A percentile compares a stretch with the other conserved stretches of the same genome.
Conservation (phyloP, 176 grass and related monocot genomes). For the Oryza australiensis region DNA sequence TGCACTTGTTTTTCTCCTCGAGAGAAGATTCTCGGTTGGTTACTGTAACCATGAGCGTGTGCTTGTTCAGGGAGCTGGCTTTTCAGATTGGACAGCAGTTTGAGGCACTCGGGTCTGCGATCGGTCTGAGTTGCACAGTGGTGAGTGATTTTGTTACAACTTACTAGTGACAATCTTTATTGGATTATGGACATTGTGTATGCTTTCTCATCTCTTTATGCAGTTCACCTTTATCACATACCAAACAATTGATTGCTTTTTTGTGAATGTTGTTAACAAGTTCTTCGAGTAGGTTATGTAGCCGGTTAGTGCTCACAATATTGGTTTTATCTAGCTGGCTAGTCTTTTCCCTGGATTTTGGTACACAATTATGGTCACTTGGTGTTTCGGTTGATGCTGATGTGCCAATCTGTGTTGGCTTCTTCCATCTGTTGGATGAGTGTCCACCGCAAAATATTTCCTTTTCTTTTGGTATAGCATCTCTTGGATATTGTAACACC, state of each 20-base stretch:
- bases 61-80: conserved; percentile 71
- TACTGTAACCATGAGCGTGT: background rate
- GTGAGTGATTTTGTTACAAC: conserved; percentile 46
- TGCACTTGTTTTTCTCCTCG: background rate
- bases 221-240: background rate
- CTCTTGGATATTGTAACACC: background rate
- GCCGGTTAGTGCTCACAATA: background rate
- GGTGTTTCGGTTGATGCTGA: background rate
- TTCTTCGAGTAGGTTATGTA: background rate
- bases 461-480: background rate
- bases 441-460: background rate
- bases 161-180: background rate
- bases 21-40: background rate
- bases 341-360: background rate
- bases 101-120: conserved; percentile 72
- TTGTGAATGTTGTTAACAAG: background rate
- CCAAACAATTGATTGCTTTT: background rate
- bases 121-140: conserved; percentile 69
- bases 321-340: background rate
- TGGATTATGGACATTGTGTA: background rate
- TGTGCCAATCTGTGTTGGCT: background rate
- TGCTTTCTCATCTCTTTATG: background rate
- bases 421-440: background rate
- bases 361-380: background rate
- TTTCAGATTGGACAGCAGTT: conserved; percentile 95